phyloP scores from a whole-genome alignment of 208 protist species.

The Endotrypanum monterogeii region DNA sequence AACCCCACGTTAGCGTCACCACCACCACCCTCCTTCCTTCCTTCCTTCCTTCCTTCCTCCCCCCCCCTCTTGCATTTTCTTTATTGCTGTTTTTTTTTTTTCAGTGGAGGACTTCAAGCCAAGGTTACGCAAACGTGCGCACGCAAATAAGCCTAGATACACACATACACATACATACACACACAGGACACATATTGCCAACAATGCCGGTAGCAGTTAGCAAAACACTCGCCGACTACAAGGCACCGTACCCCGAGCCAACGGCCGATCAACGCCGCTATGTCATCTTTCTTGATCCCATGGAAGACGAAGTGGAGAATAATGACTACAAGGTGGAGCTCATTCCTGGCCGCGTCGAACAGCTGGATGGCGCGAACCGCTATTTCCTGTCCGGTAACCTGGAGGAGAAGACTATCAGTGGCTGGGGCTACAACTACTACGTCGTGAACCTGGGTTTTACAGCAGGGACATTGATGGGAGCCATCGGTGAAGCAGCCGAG shows the following conservation, averaged over 20 bases:
- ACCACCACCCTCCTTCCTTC: neutral
- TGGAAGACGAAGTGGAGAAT: conserved; percentile 41
- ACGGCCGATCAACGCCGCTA: conserved; percentile 59
- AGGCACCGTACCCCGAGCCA: conserved; percentile 73
- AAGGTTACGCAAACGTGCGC: too few relatives aligned
- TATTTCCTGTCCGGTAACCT: conserved; percentile 47
- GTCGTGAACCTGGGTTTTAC: conserved; percentile 2
- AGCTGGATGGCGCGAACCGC: conserved; percentile 49
- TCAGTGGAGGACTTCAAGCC: too few relatives aligned
- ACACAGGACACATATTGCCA: neutral
- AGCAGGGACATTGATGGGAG: conserved; percentile 40
- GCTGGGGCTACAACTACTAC: conserved; percentile 69
- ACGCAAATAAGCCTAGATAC: neutral
- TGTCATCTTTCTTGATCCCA: conserved; percentile 69
- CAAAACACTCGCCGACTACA: conserved; percentile 54
- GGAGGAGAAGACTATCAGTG: conserved; percentile 51
- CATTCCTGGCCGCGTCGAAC: conserved; percentile 55
- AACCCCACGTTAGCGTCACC: too few relatives aligned
- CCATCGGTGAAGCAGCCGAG: conserved; percentile 33
- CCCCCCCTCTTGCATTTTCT: neutral
- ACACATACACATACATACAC: neutral
- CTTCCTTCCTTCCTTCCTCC: neutral
- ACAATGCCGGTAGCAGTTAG: neutral
- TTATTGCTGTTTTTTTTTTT: too few relatives aligned
- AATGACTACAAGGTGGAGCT: conserved; percentile 65